A percentile compares a stretch with the other conserved stretches of the same genome.
These are phyloP conservation scores for Liquidambar formosana DNA, from an alignment of 164 flowering plant species.

Conservation along the genomic window DNA sequence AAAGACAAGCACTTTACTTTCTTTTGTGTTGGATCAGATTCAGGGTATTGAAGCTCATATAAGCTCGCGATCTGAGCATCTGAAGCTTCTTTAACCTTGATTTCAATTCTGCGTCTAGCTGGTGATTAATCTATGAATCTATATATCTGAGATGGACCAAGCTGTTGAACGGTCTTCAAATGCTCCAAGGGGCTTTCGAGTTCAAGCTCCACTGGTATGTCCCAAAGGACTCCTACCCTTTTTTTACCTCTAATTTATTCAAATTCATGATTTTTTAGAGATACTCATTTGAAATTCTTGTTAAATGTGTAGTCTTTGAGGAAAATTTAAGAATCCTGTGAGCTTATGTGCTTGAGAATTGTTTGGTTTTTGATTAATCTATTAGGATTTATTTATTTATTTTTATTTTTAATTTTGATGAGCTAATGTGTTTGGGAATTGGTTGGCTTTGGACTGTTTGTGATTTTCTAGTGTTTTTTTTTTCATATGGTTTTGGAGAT, in stretches of 20 bases:
- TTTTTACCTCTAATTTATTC: not conserved
- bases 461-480: not conserved
- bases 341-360: no score
- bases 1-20: slow-evolving; percentile 7
- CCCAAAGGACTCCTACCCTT: not conserved
- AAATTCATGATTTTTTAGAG: not conserved
- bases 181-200: slow-evolving; percentile 57
- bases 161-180: slow-evolving; percentile 43
- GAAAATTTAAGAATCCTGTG: no score
- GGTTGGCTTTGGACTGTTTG: no score
- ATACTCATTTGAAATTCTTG: no score
- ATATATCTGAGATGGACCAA: slow-evolving; percentile 41
- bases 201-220: slow-evolving; percentile 82
- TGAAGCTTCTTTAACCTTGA: not conserved
- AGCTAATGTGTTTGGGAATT: no score
- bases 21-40: slow-evolving; percentile 25
- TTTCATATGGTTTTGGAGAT: slow-evolving; percentile 6
- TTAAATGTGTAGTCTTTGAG: no score
- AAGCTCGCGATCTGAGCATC: slow-evolving; percentile 20
- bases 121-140: slow-evolving; percentile 18
- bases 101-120: no score
- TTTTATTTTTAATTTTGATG: no score
- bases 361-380: no score
- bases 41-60: slow-evolving; percentile 6
- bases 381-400: no score